These are phyloP conservation scores for Macadamia integrifolia DNA, from an alignment of 164 flowering plant genomes.

Conservation along the genomic window DNA sequence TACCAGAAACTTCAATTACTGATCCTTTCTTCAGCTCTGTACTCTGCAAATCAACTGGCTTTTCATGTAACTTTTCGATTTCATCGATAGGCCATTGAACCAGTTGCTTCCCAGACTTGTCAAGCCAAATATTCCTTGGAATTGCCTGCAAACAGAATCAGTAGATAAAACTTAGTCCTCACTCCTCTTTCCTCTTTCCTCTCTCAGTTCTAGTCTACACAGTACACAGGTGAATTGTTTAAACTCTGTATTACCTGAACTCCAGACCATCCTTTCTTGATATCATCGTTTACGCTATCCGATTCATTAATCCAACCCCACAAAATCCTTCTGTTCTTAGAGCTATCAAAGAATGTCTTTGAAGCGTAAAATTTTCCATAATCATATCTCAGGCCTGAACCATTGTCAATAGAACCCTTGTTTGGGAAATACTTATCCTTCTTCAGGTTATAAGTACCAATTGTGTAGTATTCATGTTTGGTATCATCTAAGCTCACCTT, in stretches of 20 bases:
- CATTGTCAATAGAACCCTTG: slow-evolving; percentile 14
- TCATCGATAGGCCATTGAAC: no score
- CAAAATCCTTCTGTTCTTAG: slow-evolving; percentile 34
- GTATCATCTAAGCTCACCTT: slow-evolving; percentile 33
- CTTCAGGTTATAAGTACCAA: slow-evolving; percentile 31
- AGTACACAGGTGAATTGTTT: neutral
- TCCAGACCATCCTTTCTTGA: slow-evolving; percentile 28
- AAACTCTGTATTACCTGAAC: slow-evolving; percentile 20
- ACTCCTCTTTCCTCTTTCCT: no score
- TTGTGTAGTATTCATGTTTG: slow-evolving; percentile 29
- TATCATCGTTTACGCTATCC: slow-evolving; percentile 1
- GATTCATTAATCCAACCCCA: slow-evolving; percentile 50
- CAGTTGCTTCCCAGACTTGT: no score
- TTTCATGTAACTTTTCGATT: no score
- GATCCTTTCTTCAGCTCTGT: no score
- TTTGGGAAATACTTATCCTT: slow-evolving; percentile 30
- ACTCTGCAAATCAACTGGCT: no score
- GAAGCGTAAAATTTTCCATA: slow-evolving; percentile 67
- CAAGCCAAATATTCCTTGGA: no score
- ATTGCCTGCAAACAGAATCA: neutral
- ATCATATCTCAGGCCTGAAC: slow-evolving; percentile 37
- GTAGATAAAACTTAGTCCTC: no score
- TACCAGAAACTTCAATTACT: no score
- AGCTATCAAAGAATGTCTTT: slow-evolving; percentile 44
- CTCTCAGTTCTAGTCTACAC: no score